Evolutionary conservation across 306 rosid species (phyloP).

Genomic region (Gastrolobium villosum): DNA sequence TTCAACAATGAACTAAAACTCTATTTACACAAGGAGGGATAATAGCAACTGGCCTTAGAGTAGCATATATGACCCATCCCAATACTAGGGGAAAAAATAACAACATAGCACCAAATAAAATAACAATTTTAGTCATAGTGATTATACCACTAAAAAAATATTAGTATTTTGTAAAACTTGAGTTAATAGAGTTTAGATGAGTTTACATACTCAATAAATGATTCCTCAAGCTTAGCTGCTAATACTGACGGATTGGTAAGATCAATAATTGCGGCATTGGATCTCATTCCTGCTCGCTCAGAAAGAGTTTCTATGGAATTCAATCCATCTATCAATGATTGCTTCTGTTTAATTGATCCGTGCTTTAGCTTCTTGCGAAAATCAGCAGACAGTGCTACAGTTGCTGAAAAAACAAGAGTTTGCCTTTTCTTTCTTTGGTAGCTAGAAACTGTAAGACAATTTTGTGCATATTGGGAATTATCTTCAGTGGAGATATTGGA

Average conservation of each 20-base stretch:
- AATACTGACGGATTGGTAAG: slow-evolving; percentile 79
- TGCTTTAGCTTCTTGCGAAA: slow-evolving; percentile 93
- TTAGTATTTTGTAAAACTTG: slow-evolving; percentile 17
- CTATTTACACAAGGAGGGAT: slow-evolving; percentile 33
- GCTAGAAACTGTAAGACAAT: slow-evolving; percentile 63
- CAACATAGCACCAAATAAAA: slow-evolving; percentile 9
- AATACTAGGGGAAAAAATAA: background rate
- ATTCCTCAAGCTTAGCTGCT: slow-evolving; percentile 89
- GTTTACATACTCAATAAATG: slow-evolving; percentile 87
- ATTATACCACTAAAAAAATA: slow-evolving; percentile 8
- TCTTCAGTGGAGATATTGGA: slow-evolving; percentile 56
- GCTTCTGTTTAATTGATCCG: slow-evolving; percentile 65
- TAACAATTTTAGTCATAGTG: background rate
- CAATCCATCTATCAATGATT: slow-evolving; percentile 67
- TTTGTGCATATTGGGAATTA: slow-evolving; percentile 59
- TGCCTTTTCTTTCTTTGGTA: slow-evolving; percentile 91
- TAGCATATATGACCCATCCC: slow-evolving; percentile 16
- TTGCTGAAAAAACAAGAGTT: slow-evolving; percentile 96
- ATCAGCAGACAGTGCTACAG: slow-evolving; percentile 88
- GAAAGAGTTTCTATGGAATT: slow-evolving; percentile 90
- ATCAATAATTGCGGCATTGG: slow-evolving; percentile 90
- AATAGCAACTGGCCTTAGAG: slow-evolving; percentile 10
- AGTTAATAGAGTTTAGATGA: slow-evolving; percentile 43
- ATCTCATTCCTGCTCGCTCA: slow-evolving; percentile 91
- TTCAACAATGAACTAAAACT: slow-evolving; percentile 26